phyloP scores from a whole-genome alignment of 139 green algal species.

The Chlamydomonas asymmetrica region DNA sequence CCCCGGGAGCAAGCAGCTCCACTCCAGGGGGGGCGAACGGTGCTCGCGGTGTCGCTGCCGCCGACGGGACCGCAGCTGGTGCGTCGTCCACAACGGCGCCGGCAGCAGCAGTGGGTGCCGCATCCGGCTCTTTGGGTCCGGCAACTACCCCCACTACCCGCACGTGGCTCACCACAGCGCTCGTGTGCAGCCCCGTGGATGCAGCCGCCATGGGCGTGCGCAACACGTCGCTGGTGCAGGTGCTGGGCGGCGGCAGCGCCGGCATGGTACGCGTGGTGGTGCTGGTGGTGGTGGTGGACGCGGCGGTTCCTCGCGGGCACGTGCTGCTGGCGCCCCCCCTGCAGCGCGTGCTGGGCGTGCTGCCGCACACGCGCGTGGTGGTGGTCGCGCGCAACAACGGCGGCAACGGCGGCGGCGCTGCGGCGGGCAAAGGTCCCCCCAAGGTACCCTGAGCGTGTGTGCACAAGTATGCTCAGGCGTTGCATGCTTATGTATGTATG shows the following conservation, averaged over 20 bases:
- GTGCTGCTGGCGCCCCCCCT: slow-evolving; percentile 50
- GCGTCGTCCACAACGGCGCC: not conserved
- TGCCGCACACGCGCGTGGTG: slow-evolving; percentile 31
- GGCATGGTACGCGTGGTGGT: slow-evolving; percentile 13
- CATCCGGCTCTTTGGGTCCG: not conserved
- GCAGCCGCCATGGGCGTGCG: not conserved
- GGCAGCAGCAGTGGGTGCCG: not conserved
- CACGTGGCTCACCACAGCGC: slow-evolving; percentile 12
- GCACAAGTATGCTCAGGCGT: too few relatives aligned
- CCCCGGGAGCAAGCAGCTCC: too few relatives aligned
- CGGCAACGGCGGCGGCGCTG: slow-evolving; percentile 8
- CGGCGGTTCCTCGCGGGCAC: slow-evolving; percentile 39
- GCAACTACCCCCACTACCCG: not conserved
- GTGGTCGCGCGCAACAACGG: not conserved
- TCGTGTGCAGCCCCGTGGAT: not conserved
- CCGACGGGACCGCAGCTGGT: not conserved
- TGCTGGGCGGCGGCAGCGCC: not conserved
- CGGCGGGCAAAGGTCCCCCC: slow-evolving; percentile 1
- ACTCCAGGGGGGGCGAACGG: too few relatives aligned
- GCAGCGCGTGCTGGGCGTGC: slow-evolving; percentile 37
- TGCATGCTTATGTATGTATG: too few relatives aligned
- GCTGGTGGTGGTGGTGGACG: slow-evolving; percentile 33
- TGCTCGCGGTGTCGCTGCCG: not conserved
- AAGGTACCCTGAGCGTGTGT: too few relatives aligned
- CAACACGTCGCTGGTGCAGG: not conserved